Evolutionary conservation across 2,329 filamentous ascomycete species (phyloP).

Genomic region (Ophiostoma populinum): DNA sequence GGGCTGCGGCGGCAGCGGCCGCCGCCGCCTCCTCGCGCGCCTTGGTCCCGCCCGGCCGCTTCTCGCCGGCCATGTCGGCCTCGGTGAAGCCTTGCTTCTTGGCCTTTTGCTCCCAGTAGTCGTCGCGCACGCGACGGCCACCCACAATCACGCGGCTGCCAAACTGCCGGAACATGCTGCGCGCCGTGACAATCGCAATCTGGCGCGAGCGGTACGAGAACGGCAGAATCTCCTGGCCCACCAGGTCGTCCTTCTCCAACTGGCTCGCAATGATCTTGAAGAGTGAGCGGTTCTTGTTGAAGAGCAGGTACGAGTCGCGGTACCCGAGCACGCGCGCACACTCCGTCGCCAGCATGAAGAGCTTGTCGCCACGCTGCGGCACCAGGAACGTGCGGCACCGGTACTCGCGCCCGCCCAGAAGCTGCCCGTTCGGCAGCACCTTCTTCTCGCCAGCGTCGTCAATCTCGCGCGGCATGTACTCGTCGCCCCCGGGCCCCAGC

Average conservation of each 20-base stretch:
- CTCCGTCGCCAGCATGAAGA: conserved; percentile 98
- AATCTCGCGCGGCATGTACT: conserved; percentile 85
- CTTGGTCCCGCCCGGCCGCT: conserved; percentile 81
- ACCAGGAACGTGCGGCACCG: conserved; percentile 87
- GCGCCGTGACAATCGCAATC: conserved; percentile 92
- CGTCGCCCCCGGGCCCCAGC: conserved; percentile 72
- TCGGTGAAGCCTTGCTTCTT: conserved; percentile 97
- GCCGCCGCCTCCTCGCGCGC: conserved; percentile 66
- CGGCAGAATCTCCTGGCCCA: conserved; percentile 83
- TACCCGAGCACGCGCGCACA: conserved; percentile 89
- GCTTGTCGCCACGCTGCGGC: conserved; percentile 74
- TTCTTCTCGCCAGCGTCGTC: conserved; percentile 93
- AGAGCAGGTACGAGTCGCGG: conserved; percentile 90
- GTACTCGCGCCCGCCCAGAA: conserved; percentile 71
- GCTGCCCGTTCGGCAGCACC: conserved; percentile 66
- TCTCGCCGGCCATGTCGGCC: conserved; percentile 87
- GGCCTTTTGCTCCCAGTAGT: conserved; percentile 97
- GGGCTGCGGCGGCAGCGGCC: conserved; percentile 47
- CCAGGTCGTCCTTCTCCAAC: conserved; percentile 88
- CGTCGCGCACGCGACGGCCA: conserved; percentile 80
- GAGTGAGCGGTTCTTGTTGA: conserved; percentile 95
- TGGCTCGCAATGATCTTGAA: conserved; percentile 97
- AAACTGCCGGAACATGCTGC: conserved; percentile 98
- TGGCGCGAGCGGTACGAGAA: conserved; percentile 97
- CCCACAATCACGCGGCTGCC: conserved; percentile 84